phyloP scores from a whole-genome alignment of 176 grass and related monocot species.

The Cocos nucifera region DNA sequence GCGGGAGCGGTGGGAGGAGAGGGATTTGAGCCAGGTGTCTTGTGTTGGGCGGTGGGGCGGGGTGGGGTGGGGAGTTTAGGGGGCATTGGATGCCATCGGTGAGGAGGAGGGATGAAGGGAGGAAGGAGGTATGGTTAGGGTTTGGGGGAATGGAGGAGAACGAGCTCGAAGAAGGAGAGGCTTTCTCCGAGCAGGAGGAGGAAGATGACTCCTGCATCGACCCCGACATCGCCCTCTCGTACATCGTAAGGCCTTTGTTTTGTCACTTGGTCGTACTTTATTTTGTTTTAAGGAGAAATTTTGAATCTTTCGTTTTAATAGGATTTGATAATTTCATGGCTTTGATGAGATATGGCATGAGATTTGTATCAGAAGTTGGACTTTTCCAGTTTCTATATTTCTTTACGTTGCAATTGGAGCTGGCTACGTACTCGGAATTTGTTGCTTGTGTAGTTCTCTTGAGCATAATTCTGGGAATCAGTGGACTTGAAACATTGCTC shows the following conservation, averaged over 20 bases:
- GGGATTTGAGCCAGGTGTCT: no score
- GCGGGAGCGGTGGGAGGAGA: no score
- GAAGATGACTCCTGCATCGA: constrained; percentile 51
- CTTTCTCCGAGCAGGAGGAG: constrained; percentile 18
- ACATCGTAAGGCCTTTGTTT: constrained; percentile 60
- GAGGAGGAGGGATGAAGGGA: constrained; percentile 41
- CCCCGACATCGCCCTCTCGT: constrained; percentile 72
- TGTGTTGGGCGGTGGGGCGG: background rate
- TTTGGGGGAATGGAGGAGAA: constrained; percentile 36
- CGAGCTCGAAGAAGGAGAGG: constrained; percentile 86
- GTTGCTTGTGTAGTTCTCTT: no score
- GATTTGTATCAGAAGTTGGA: no score
- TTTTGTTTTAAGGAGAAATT: constrained; percentile 3
- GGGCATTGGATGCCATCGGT: constrained; percentile 46
- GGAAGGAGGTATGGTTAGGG: constrained; percentile 3
- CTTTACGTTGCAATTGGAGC: no score
- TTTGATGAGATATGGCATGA: no score
- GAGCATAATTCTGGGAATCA: no score
- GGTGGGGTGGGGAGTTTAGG: constrained; percentile 1
- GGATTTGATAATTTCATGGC: no score
- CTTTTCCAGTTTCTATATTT: no score
- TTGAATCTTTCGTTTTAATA: background rate
- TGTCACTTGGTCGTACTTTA: background rate
- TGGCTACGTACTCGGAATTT: no score
- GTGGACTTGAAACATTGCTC: no score